Base-by-base conservation (phyloP, 768 basidiomycete species). In the Pulveroboletus sp. region DNA sequence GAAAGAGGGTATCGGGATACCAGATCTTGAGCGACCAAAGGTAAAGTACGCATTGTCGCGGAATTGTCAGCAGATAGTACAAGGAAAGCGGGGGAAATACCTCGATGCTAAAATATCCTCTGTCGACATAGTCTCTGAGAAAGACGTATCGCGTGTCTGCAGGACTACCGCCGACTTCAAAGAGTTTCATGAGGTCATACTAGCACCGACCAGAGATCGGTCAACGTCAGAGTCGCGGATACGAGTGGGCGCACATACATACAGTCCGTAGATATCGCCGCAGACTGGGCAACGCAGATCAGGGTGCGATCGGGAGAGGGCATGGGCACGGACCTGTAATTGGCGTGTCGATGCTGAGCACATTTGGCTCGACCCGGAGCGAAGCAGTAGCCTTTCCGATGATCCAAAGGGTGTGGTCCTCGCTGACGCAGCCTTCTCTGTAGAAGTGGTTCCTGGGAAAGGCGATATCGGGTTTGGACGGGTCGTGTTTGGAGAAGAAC, bases 391-490 rank as follows among this genome's bases (percentile, higher is more conserved):
- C 89, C 69, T 85, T 86, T 55, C 88, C 81, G 57, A 99, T 71
- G 63, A 99, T 97, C 76, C 85, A 96, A 54, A 96, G 65, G 4
- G 95, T 95, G 68, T 98, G 93, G 37, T 94, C 91, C 68, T 98
- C 94, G n/a, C 85, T 93, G 58, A 98, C 59, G 43, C 94, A 76
- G 0, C 94, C 95, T 68, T 97, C 95, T 31, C 95, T 82, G 70
- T 98, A 98, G 67, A 99, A 96, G 72, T 99, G 95, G 62, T 97
- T 98, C 76, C 98, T 99, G 54, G 98, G 78, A 70, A 93, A 98
- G 23, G 90, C 93, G 58, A 97, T 77, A 68, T 97, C 91, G 12
- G 95, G 94, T 69, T 95, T 96, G 26, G 84, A 78, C 40, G 80
- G 83, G 73, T 97, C 95, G 59, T 82, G 78, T 50, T 59, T 64